Conservation (phyloP, 2,329 filamentous ascomycete species). For the Aciculosporium take region DNA sequence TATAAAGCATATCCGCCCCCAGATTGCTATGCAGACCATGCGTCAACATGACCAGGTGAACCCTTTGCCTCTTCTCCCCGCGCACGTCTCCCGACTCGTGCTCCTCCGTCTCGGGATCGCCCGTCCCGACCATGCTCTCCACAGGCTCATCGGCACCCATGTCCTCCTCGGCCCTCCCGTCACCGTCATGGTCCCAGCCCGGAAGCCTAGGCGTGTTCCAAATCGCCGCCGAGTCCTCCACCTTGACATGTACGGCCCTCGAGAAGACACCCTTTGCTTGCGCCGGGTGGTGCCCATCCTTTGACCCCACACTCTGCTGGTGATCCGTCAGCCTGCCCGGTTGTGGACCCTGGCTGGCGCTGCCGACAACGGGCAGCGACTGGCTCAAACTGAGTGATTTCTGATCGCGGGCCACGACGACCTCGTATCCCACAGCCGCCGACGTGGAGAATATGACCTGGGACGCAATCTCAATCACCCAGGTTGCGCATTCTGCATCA, state of each 20-base stretch:
- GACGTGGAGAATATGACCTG: conserved; percentile 90
- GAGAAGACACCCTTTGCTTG: conserved; percentile 72
- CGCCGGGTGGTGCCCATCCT: conserved; percentile 43
- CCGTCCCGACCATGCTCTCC: conserved; percentile 21
- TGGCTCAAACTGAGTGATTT: conserved; percentile 58
- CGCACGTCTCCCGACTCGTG: conserved; percentile 6
- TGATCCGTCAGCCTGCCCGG: conserved; percentile 66
- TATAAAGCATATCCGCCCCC: conserved; percentile 87
- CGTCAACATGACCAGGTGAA: conserved; percentile 84
- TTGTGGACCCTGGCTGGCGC: conserved; percentile 35
- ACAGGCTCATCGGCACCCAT: conserved; percentile 17
- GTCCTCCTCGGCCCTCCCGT: conserved; percentile 14
- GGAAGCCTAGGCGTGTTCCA: conserved; percentile 90
- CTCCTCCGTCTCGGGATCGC: conserved; percentile 15
- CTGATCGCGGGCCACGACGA: conserved; percentile 73
- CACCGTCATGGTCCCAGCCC: conserved; percentile 36
- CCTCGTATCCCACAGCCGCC: conserved; percentile 75
- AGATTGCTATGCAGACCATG: conserved; percentile 94
- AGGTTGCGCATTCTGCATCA: conserved; percentile 50
- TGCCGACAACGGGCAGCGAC: conserved; percentile 30
- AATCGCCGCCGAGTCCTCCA: conserved; percentile 77
- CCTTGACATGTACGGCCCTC: conserved; percentile 58
- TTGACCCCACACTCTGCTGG: conserved; percentile 45
- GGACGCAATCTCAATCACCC: conserved; percentile 82
- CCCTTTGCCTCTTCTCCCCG: conserved; percentile 55